Base-by-base conservation (phyloP, 768 basidiomycete genomes). In the Holtermanniella nyarrowii region DNA sequence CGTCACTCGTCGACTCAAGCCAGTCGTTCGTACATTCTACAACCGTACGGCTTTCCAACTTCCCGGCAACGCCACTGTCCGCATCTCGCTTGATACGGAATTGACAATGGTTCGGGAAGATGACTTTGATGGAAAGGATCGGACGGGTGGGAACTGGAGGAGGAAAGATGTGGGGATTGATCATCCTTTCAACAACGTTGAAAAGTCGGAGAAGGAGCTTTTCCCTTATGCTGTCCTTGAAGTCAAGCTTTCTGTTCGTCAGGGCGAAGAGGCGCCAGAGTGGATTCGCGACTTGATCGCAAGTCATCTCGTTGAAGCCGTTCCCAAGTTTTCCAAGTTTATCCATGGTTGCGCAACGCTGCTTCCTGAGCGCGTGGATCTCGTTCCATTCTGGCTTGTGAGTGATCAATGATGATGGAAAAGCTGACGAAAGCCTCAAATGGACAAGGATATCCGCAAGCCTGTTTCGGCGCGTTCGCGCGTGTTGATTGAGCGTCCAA, bases 11-110 rank as follows among this genome's bases (percentile, higher is more conserved):
- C 80, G 82, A 50, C 76, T 99, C 26, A 71, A 76, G 48, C 95
- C 93, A 91, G 93, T 96, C 31, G 82, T 93, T 84, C 80, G 93
- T 18, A 88, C 91, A 7, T 99, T 96, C 74, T 99, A 97, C 75
- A 95, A 96, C 67, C 85, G 95, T 40, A 97, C 95, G 13, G 95
- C 95, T 1, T 99, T 99, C 78, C 95, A 99, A 73, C 80, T 99
- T 21, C 95, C 95, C 7, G 93, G 93, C 20, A 93, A 99, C 66
- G 93, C 90, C n/a, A 82, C 88, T 47, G 95, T 99, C 31, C 89
- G 95, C 46, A 96, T 99, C 54, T 97, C 95, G 16, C 82, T 99
- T 54, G 95, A 99, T 66, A 99, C 95, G 0, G 88, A 96, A 69
- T 79, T 99, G 26, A 85, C 87, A 3, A 83, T 99, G 79, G 72